A percentile compares a stretch with the other conserved stretches of the same genome.
These are phyloP conservation scores for Santalum album DNA, from an alignment of 164 flowering plant species.

Conservation along the genomic window DNA sequence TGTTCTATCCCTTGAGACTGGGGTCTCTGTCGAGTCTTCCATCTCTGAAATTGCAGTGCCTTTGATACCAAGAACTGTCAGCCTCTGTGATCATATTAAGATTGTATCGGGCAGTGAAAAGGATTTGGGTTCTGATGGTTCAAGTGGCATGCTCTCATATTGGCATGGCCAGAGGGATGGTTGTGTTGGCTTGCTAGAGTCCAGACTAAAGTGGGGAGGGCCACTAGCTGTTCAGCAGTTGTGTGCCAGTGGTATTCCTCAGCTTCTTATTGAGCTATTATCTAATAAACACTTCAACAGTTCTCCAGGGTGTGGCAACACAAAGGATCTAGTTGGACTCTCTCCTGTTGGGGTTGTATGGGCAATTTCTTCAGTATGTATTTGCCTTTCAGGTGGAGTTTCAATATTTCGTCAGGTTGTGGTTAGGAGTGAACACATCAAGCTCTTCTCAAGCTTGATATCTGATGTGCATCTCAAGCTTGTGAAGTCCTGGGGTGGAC, in stretches of 20 bases:
- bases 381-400: conserved; percentile 80
- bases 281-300: conserved; percentile 20
- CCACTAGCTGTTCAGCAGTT: conserved; percentile 78
- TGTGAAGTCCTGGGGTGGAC: conserved; percentile 73
- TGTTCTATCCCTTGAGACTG: conserved; percentile 69
- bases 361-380: conserved; percentile 70
- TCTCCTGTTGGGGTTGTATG: conserved; percentile 84
- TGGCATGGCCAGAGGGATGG: conserved; percentile 93
- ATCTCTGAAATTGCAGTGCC: conserved; percentile 65
- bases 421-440: conserved; percentile 52
- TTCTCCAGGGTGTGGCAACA: conserved; percentile 20
- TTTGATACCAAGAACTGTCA: conserved; percentile 72
- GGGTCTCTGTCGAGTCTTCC: conserved; percentile 40
- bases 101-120: conserved; percentile 23
- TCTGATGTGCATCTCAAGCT: conserved; percentile 69
- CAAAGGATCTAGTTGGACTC: conserved; percentile 45
- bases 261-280: conserved; percentile 55
- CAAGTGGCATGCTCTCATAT: conserved; percentile 43
- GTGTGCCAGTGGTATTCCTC: conserved; percentile 80
- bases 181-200: conserved; percentile 73
- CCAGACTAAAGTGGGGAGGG: conserved; percentile 79
- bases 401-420: conserved; percentile 63
- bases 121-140: conserved; percentile 15
- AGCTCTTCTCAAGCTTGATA: conserved; percentile 46
- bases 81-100: conserved; percentile 62